These are phyloP conservation scores for Alternaria sp. DNA, from an alignment of 2,329 filamentous ascomycete genomes.

Conservation along the genomic window DNA sequence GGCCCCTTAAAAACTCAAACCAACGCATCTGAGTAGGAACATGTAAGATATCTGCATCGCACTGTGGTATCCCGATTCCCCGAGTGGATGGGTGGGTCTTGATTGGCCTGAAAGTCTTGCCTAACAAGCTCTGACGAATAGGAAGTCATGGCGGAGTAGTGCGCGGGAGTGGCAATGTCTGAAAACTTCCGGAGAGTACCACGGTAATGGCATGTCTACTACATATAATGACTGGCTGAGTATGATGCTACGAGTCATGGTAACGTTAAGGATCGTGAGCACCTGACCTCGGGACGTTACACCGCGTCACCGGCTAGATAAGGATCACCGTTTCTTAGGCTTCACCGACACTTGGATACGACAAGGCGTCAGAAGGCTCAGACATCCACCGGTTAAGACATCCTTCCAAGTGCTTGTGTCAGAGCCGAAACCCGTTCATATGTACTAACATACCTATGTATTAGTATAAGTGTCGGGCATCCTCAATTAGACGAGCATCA, in stretches of 20 bases:
- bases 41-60: neutral
- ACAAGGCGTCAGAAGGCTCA: neutral
- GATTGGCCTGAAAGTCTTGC: neutral
- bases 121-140: neutral
- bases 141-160: slow-evolving; percentile 1
- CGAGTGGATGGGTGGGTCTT: neutral
- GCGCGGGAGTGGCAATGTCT: neutral
- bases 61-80: neutral
- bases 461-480: neutral
- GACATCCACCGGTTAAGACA: neutral
- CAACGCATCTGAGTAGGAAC: neutral
- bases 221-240: neutral
- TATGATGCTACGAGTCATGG: slow-evolving; percentile 1
- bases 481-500: neutral
- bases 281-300: slow-evolving; percentile 1
- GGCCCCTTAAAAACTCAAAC: neutral
- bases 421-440: neutral
- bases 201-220: neutral
- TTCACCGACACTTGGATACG: slow-evolving; percentile 1
- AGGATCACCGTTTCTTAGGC: neutral
- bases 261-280: neutral
- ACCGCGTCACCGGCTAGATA: neutral
- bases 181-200: neutral
- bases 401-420: neutral
- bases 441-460: neutral